Conservation (phyloP, 2,329 filamentous ascomycete genomes). For the Coniochaeta sp. region DNA sequence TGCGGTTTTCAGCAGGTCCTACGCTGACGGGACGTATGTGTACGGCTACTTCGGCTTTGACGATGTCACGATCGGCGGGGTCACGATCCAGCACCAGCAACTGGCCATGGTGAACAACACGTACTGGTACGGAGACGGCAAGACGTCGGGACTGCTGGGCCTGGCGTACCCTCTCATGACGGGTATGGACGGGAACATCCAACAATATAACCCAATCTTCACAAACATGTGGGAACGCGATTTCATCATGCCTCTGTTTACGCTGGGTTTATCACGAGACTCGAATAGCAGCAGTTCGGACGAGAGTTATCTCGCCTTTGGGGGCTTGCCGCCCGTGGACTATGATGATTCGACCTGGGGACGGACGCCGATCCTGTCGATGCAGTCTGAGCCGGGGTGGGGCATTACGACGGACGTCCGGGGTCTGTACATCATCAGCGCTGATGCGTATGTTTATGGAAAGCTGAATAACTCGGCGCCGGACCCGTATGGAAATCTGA, state of each 20-base stretch:
- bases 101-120: conserved; percentile 36
- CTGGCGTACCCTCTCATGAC: conserved; percentile 42
- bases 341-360: conserved; percentile 17
- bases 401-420: conserved; percentile 10
- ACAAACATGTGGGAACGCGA: conserved; percentile 36
- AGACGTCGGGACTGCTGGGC: conserved; percentile 40
- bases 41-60: conserved; percentile 29
- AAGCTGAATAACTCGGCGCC: conserved; percentile 3
- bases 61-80: conserved; percentile 33
- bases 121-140: conserved; percentile 33
- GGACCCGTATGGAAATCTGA: conserved; percentile 2
- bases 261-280: conserved; percentile 34
- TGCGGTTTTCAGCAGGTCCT: conserved; percentile 33
- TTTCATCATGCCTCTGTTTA: conserved; percentile 36
- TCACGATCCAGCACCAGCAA: conserved; percentile 34
- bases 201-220: conserved; percentile 40
- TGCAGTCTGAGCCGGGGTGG: conserved; percentile 11
- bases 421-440: conserved; percentile 19
- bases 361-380: conserved; percentile 15
- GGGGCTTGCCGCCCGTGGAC: conserved; percentile 37
- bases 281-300: conserved; percentile 9
- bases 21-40: conserved; percentile 34
- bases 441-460: conserved; percentile 17
- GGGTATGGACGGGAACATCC: conserved; percentile 21
- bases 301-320: conserved; percentile 38